These are phyloP conservation scores for Panaeolus cyanescens DNA, from an alignment of 768 basidiomycete genomes.

Conservation along the genomic window DNA sequence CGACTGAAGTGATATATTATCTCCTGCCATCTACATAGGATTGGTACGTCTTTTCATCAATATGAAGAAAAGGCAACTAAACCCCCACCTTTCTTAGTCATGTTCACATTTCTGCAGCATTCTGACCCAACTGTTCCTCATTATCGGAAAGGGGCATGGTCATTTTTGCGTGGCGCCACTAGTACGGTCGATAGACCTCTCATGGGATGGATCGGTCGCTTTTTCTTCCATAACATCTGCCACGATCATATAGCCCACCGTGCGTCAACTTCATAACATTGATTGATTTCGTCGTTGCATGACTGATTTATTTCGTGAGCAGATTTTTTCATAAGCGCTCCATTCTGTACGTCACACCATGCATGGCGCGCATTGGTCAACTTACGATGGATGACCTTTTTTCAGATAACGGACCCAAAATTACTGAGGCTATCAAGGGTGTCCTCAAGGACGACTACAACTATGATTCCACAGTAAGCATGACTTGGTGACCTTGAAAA, in stretches of 20 bases:
- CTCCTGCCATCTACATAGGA: not conserved
- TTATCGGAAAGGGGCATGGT: constrained; percentile 54
- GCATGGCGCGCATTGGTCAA: constrained; percentile 6
- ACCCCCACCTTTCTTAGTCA: constrained; percentile 29
- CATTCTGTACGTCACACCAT: constrained; percentile 44
- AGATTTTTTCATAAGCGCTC: constrained; percentile 52
- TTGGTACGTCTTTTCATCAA: not conserved
- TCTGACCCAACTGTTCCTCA: constrained; percentile 59
- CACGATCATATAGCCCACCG: constrained; percentile 49
- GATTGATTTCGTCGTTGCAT: not conserved
- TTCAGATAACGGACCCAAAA: constrained; percentile 54
- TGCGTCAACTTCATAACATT: constrained; percentile 17
- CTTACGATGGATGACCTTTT: constrained; percentile 4
- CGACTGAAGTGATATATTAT: not conserved
- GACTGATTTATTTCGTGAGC: not conserved
- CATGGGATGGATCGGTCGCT: constrained; percentile 58
- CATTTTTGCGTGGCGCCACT: constrained; percentile 56
- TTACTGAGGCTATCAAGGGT: constrained; percentile 44
- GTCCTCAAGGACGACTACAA: constrained; percentile 54
- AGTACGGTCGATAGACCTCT: constrained; percentile 60
- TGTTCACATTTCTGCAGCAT: constrained; percentile 63
- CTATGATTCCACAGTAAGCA: constrained; percentile 51
- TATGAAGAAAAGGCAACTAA: too few species aligned
- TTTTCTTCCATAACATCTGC: constrained; percentile 60
- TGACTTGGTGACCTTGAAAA: not conserved